phyloP scores from a whole-genome alignment of 305 asterid genomes.

The Fraxinus velutina region DNA sequence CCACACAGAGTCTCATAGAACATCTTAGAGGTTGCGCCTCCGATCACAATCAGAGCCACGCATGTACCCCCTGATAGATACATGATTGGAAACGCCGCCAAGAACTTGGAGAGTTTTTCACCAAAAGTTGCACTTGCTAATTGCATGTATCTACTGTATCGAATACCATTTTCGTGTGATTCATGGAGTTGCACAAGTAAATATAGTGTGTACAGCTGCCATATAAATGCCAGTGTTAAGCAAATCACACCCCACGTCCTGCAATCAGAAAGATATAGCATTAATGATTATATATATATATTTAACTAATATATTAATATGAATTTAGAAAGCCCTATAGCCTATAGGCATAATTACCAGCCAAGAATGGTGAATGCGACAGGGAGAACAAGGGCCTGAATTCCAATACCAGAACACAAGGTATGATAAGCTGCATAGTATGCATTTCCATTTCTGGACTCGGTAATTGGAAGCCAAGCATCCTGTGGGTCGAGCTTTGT shows the following conservation, averaged over 20 bases:
- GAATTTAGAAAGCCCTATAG: neutral
- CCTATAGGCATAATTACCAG: constrained; percentile 40
- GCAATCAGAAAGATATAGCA: constrained; percentile 12
- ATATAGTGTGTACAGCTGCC: constrained; percentile 83
- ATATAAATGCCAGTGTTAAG: constrained; percentile 56
- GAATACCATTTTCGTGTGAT: constrained; percentile 58
- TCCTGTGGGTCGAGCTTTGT: constrained; percentile 80
- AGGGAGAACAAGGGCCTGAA: constrained; percentile 78
- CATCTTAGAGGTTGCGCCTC: constrained; percentile 61
- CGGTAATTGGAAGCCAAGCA: constrained; percentile 87
- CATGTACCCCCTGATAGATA: constrained; percentile 81
- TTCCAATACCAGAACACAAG: constrained; percentile 79
- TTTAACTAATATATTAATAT: neutral
- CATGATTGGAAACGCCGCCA: constrained; percentile 59
- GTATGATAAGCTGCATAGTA: constrained; percentile 89
- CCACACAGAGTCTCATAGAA: constrained; percentile 72
- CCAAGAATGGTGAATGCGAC: constrained; percentile 75
- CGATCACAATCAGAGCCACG: constrained; percentile 63
- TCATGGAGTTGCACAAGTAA: constrained; percentile 80
- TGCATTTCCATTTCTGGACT: constrained; percentile 75
- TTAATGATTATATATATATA: neutral
- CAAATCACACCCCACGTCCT: constrained; percentile 47
- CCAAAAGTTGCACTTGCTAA: constrained; percentile 75
- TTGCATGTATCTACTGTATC: constrained; percentile 91
- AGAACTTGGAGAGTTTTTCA: constrained; percentile 40